Evolutionary conservation across 352 stramenopile genomes (phyloP).

Genomic region (Nothophytophthora sp.): DNA sequence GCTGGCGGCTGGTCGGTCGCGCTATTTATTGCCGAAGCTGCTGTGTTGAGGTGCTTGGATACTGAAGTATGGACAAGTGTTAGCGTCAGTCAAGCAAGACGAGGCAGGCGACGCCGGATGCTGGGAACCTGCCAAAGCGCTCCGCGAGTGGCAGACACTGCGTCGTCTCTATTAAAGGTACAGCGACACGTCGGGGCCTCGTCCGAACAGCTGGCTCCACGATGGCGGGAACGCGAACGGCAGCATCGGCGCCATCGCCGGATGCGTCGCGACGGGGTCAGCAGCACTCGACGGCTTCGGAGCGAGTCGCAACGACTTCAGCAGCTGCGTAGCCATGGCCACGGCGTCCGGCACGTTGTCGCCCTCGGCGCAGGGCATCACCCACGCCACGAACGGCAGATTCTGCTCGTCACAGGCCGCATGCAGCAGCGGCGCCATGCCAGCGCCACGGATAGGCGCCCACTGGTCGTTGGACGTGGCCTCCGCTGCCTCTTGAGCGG

Average conservation of each 20-base stretch:
- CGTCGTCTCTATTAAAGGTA: slow-evolving; percentile 57
- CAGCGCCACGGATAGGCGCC: slow-evolving; percentile 52
- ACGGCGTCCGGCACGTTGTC: slow-evolving; percentile 80
- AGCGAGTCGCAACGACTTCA: slow-evolving; percentile 36
- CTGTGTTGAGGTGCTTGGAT: no score
- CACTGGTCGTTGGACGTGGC: slow-evolving; percentile 27
- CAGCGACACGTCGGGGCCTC: slow-evolving; percentile 49
- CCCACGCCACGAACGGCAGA: slow-evolving; percentile 49
- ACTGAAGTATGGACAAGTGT: no score
- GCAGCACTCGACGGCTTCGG: slow-evolving; percentile 9
- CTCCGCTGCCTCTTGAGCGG: slow-evolving; percentile 7
- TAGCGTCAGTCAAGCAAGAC: no score
- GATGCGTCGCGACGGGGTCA: slow-evolving; percentile 16
- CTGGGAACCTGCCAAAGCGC: slow-evolving; percentile 7
- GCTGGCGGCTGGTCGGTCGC: background rate
- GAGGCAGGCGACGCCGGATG: no score
- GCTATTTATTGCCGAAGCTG: slow-evolving; percentile 18
- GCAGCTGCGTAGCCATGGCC: slow-evolving; percentile 52
- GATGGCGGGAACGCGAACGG: slow-evolving; percentile 56
- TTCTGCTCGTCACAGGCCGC: slow-evolving; percentile 31
- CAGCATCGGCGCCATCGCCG: slow-evolving; percentile 13
- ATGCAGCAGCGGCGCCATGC: slow-evolving; percentile 58
- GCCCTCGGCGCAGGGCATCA: slow-evolving; percentile 76
- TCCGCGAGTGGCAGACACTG: slow-evolving; percentile 1
- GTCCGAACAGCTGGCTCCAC: slow-evolving; percentile 70